These are phyloP conservation scores for Ogataea glucozyma DNA, from an alignment of 805 yeast species.

Conservation along the genomic window DNA sequence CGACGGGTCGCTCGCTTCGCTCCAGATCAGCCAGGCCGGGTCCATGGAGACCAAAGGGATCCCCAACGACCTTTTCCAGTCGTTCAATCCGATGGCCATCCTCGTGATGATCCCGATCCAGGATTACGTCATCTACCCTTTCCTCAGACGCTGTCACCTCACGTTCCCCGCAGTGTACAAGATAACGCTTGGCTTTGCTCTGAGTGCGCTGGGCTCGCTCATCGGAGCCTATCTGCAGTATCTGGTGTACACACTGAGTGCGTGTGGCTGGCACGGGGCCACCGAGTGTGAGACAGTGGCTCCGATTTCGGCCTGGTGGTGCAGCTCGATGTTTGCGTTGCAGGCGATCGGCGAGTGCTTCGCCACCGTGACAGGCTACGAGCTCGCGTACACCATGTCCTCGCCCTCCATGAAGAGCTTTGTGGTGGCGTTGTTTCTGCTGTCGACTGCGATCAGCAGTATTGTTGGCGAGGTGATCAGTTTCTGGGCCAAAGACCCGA, in stretches of 20 bases:
- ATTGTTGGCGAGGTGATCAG: slow-evolving; percentile 44
- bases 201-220: slow-evolving; percentile 47
- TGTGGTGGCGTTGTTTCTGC: slow-evolving; percentile 43
- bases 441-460: slow-evolving; percentile 47
- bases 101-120: slow-evolving; percentile 50
- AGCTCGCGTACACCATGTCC: slow-evolving; percentile 53
- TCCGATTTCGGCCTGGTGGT: slow-evolving; percentile 37
- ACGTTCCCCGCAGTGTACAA: slow-evolving; percentile 45
- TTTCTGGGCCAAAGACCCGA: slow-evolving; percentile 42
- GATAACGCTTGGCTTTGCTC: slow-evolving; percentile 47
- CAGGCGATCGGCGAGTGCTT: slow-evolving; percentile 56
- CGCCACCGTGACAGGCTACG: slow-evolving; percentile 52
- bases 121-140: slow-evolving; percentile 47
- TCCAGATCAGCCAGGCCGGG: slow-evolving; percentile 53
- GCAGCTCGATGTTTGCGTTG: slow-evolving; percentile 37
- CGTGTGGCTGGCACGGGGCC: slow-evolving; percentile 42
- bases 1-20: slow-evolving; percentile 47
- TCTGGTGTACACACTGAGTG: slow-evolving; percentile 43
- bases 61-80: slow-evolving; percentile 55
- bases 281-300: slow-evolving; percentile 29
- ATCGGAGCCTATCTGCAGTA: slow-evolving; percentile 51
- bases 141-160: slow-evolving; percentile 40
- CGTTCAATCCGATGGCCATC: slow-evolving; percentile 54
- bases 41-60: slow-evolving; percentile 53
- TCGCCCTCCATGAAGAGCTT: slow-evolving; percentile 53